Evolutionary conservation across 2,329 filamentous ascomycete genomes (phyloP), one percentile per base, ranked within the genome.

Genomic region (Thielaviopsis populi): DNA sequence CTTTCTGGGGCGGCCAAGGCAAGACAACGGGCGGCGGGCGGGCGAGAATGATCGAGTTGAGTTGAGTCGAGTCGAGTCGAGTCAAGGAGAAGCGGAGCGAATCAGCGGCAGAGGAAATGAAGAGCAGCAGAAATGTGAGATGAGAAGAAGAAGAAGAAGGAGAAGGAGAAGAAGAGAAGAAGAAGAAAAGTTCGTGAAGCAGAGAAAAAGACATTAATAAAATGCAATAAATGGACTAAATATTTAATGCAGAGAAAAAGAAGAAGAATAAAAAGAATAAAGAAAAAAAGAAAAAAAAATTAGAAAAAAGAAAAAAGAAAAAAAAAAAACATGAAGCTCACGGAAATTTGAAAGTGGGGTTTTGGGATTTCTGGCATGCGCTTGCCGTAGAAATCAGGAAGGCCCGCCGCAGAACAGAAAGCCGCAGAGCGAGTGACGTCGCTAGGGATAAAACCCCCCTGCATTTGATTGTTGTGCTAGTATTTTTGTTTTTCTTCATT

Each of bases 321-420:
- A 63, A 46, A 43, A 27, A 13, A 46, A 63, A 48, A 42, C 19
- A 5, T 60, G 33, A 42, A 48, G 56, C 41, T 50, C 13, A n/a
- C 41, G 10, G n/a, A 61, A 61, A 43, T 27, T 61, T 61, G 40
- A 24, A 61, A 46, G 37, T 19, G 59, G 40, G 19, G 59, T 46
- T 42, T 30, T 40, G 48, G 61, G 46, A 33, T 42, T 63, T 42
- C 22, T 61, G 48, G 48, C 56, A 40, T 37, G 56, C 56, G 40
- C 11, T 59, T 54, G 48, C 48, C 30, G 53, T 58, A 43, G 19
- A 58, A 58, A 58, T 58, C 27, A 58, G 54, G 30, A 58, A 40
- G 17, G 15, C 4, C 13, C 41, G 7, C 7, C 17, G 11, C 3
- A 43, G 41, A 6, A 13, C 7, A 6, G 22, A 19, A 54, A 54